phyloP scores from a whole-genome alignment of 805 yeast genomes.

The Schizosaccharomyces octosporus region DNA sequence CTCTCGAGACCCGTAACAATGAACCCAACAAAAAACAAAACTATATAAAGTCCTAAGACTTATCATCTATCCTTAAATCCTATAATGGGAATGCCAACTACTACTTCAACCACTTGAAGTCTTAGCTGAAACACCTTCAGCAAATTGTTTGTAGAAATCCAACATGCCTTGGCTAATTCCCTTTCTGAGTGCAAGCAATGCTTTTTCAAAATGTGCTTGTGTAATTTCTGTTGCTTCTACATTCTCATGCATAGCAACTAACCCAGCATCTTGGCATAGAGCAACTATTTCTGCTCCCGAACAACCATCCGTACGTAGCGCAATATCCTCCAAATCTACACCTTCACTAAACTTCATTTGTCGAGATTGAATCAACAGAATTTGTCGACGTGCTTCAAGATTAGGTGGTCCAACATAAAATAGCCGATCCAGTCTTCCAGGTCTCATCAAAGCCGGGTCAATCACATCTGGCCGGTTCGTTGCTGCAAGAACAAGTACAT shows the following conservation, averaged over 20 bases:
- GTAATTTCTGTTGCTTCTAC: constrained; percentile 27
- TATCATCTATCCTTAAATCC: no score
- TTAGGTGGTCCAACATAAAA: constrained; percentile 88
- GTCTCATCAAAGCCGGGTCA: constrained; percentile 79
- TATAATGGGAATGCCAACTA: no score
- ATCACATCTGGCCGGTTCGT: constrained; percentile 86
- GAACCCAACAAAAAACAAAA: no score
- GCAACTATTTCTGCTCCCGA: constrained; percentile 92
- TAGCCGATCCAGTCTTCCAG: constrained; percentile 86
- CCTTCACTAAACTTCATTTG: constrained; percentile 33
- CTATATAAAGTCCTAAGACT: no score
- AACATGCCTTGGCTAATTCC: constrained; percentile 77
- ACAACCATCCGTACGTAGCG: constrained; percentile 57
- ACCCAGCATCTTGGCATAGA: constrained; percentile 83
- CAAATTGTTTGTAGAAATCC: constrained; percentile 9
- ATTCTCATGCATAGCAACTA: constrained; percentile 75
- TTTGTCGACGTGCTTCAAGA: constrained; percentile 49
- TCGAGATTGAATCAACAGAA: constrained; percentile 40
- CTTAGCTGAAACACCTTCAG: not conserved
- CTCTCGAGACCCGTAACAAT: no score
- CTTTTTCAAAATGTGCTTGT: constrained; percentile 47
- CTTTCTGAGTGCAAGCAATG: constrained; percentile 38
- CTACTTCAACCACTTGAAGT: no score
- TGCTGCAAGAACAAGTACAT: constrained; percentile 86
- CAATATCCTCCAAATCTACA: constrained; percentile 28